Evolutionary conservation across 2,329 filamentous ascomycete species (phyloP), one percentile per base, ranked within the genome.

Genomic region (Diaporthe capsici): DNA sequence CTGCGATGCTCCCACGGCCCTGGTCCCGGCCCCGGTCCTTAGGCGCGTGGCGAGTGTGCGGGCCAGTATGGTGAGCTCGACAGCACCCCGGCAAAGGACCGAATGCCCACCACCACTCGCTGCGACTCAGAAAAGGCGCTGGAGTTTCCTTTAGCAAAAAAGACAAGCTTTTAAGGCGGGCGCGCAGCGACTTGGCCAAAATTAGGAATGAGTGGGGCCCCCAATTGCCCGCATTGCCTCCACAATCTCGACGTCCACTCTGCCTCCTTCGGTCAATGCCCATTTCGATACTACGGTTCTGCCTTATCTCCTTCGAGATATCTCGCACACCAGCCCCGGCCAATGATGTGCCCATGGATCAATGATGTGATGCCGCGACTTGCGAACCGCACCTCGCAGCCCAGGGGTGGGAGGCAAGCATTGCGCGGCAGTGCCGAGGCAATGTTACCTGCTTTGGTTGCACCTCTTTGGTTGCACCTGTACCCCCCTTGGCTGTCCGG

Each of bases 301-400:
- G 71, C 44, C 71, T 72, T 72, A 72, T 72, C 71, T 53, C 25
- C 25, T 47, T 37, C 37, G 31, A 60, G 42, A 63, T 72, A 63
- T 60, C 70, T 72, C 55, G 28, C 68, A 57, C 49, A 20, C 39
- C 37, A 17, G 20, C 4, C 37, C 39, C 37, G 55, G 71, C 71
- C 57, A 72, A 72, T 72, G 44, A 63, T 72, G 57, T 68, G 20
- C 44, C 71, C 71, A 63, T 72, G 57, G 49, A 13, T 37, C 6
- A 28, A 57, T 55, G 53, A 44, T 72, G 44, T 15, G 28, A 72
- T 72, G 71, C 44, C 34, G 55, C 42, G 28, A 12, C 37, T 39
- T 49, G 71, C 71, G 49, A 42, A 4, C 20, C 28, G 31, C 44
- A 51, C 31, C 44, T 68, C 49, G 47, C 20, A n/a, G n/a, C 31